These are phyloP conservation scores for Pestalotiopsis sp. DNA, from an alignment of 2,329 filamentous ascomycete species.

Conservation along the genomic window DNA sequence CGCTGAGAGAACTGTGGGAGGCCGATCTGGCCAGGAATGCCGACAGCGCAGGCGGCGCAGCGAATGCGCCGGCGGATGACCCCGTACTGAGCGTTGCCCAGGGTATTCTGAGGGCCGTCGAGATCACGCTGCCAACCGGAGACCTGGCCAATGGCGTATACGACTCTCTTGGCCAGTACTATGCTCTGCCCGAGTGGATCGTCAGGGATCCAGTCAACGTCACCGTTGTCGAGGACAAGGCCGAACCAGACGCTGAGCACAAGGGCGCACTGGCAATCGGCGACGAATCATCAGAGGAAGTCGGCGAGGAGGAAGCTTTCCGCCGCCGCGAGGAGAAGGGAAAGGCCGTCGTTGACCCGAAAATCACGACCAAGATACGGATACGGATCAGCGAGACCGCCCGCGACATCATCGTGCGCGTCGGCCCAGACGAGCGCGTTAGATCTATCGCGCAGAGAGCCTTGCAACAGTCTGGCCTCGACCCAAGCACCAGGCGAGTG, in stretches of 20 bases:
- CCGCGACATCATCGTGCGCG: conserved; percentile 61
- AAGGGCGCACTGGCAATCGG: conserved; percentile 28
- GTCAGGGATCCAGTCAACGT: conserved; percentile 69
- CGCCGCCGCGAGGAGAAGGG: conserved; percentile 60
- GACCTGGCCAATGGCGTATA: conserved; percentile 73
- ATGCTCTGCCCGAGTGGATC: conserved; percentile 68
- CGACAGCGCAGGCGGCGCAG: conserved; percentile 33
- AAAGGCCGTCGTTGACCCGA: conserved; percentile 55
- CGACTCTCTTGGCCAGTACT: conserved; percentile 71
- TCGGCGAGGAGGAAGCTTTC: conserved; percentile 37
- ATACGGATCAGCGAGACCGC: conserved; percentile 69
- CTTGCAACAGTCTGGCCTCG: conserved; percentile 61
- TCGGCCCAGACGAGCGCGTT: conserved; percentile 66
- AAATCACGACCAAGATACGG: conserved; percentile 58
- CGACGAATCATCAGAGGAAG: conserved; percentile 29
- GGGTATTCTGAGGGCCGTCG: conserved; percentile 76
- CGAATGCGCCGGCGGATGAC: conserved; percentile 36
- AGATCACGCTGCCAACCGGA: conserved; percentile 74
- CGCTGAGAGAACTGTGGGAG: conserved; percentile 69
- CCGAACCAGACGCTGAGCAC: conserved; percentile 29
- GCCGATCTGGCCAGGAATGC: conserved; percentile 40
- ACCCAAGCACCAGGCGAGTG: conserved; percentile 56
- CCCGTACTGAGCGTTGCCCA: conserved; percentile 69
- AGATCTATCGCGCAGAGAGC: conserved; percentile 64
- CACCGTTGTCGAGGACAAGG: conserved; percentile 25